Evolutionary conservation across 805 yeast genomes (phyloP), one percentile per base, ranked within the genome.

Genomic region (Metschnikowia vanudenii): DNA sequence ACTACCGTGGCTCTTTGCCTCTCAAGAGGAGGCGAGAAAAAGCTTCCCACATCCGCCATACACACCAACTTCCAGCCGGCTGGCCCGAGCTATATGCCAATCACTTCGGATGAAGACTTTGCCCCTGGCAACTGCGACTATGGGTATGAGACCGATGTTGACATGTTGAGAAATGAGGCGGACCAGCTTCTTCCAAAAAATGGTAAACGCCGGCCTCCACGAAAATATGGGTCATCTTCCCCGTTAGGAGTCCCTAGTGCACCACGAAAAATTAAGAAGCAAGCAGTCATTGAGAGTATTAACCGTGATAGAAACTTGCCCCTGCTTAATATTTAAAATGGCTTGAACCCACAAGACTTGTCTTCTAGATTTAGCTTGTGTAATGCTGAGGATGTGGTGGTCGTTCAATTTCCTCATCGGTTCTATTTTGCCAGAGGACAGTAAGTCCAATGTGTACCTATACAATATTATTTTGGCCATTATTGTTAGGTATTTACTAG

Each of bases 91-190:
- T 71, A 62, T 49, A 71, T 72, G 76, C 57, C 68, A 22, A 69
- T 72, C 17, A 54, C 64, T 0, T 62, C 64, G 19, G 64, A 59
- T 9, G 74, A 69, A 6, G 67, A 58, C 38, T 44, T 40, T 16
- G 37, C 32, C 1, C 41, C 51, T 1, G 47, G 46, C 26, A 47
- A 47, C 16, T 56, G 52, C 43, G 76, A 71, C 50, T 51, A 66
- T 26, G 76, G 76, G 4, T 72, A 72, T 51, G 77, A 72, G 52
- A 72, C 75, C 4, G 76, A 72, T 46, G 68, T 65, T 31, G 76
- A 71, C 50, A 60, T 63, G 52, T 45, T 62, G 19, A 49, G 63
- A 10, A 48, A 54, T 19, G 75, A 71, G 45, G 51, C 54, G n/a
- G 69, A 68, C 37, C 62, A 41, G 20, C 59, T 71, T 14, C 47